phyloP scores from a whole-genome alignment of 164 flowering plant species.

The Platanus orientalis region DNA sequence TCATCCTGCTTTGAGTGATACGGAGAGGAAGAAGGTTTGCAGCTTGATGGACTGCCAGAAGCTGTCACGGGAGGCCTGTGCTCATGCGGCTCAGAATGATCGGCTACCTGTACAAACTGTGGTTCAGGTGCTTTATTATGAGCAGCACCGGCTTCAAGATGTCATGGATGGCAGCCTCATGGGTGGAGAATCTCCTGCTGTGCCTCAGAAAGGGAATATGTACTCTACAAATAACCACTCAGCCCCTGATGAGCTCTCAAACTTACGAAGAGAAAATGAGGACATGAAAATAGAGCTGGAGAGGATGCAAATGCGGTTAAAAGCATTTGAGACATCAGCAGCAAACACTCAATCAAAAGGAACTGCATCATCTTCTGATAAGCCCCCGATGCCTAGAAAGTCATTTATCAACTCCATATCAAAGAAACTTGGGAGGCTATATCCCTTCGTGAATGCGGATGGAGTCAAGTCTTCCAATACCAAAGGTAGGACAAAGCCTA shows the following conservation, averaged over 20 bases:
- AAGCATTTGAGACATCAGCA: slow-evolving; percentile 47
- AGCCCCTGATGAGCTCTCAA: slow-evolving; percentile 45
- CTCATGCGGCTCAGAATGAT: slow-evolving; percentile 94
- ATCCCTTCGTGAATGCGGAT: slow-evolving; percentile 53
- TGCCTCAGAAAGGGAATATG: slow-evolving; percentile 24
- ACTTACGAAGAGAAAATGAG: slow-evolving; percentile 62
- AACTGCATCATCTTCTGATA: slow-evolving; percentile 32
- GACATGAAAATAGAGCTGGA: slow-evolving; percentile 67
- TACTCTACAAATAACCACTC: slow-evolving; percentile 30
- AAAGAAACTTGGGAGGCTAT: slow-evolving; percentile 63
- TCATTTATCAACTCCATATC: slow-evolving; percentile 78
- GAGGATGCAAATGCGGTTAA: slow-evolving; percentile 60
- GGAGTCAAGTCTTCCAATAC: slow-evolving; percentile 29
- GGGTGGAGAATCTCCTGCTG: slow-evolving; percentile 31
- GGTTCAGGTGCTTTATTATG: slow-evolving; percentile 95
- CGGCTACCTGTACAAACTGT: slow-evolving; percentile 91
- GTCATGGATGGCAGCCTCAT: slow-evolving; percentile 34
- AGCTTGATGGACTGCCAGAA: slow-evolving; percentile 94
- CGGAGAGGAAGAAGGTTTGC: slow-evolving; percentile 89
- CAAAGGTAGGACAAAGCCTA: slow-evolving; percentile 45
- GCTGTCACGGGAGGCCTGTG: slow-evolving; percentile 88
- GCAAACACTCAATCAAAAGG: slow-evolving; percentile 16
- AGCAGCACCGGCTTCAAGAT: slow-evolving; percentile 87
- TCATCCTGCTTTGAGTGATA: slow-evolving; percentile 71
- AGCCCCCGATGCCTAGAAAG: slow-evolving; percentile 67